Conservation (phyloP, 768 basidiomycete species). For the Naganishia vaughanmartiniae region DNA sequence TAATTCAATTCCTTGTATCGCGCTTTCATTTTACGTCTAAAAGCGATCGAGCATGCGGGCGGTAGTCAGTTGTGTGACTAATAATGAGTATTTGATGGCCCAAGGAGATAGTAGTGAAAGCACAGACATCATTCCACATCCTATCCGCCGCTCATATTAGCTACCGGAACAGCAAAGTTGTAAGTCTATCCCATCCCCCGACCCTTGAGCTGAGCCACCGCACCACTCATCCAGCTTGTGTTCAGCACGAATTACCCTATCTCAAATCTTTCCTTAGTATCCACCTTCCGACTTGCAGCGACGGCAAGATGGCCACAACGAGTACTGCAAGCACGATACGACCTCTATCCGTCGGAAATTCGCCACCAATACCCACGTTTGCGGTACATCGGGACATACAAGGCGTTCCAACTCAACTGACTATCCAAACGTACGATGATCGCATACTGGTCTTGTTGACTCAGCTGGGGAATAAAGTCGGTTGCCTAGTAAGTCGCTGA, state of each 20-base stretch:
- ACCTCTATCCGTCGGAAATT: neutral
- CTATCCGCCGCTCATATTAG: no score
- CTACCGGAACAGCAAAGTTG: no score
- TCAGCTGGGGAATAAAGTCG: conserved; percentile 79
- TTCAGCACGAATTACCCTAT: no score
- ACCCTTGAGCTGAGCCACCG: no score
- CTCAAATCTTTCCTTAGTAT: neutral
- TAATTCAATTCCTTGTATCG: neutral
- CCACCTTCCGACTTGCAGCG: neutral
- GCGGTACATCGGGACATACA: conserved; percentile 60
- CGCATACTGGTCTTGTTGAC: conserved; percentile 80
- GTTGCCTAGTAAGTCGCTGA: conserved; percentile 64
- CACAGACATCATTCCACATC: no score
- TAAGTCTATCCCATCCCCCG: no score
- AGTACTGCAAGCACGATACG: neutral
- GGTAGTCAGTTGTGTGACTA: no score
- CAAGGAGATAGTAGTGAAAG: no score
- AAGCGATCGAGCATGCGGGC: neutral
- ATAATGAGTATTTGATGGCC: no score
- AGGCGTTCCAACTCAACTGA: conserved; percentile 66
- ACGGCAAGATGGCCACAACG: neutral
- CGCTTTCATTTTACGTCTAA: neutral
- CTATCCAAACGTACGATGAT: conserved; percentile 77
- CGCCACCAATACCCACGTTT: conserved; percentile 54
- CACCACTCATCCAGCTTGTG: no score